Base-by-base conservation (phyloP, 306 rosid genomes). In the Rosa rugosa region DNA sequence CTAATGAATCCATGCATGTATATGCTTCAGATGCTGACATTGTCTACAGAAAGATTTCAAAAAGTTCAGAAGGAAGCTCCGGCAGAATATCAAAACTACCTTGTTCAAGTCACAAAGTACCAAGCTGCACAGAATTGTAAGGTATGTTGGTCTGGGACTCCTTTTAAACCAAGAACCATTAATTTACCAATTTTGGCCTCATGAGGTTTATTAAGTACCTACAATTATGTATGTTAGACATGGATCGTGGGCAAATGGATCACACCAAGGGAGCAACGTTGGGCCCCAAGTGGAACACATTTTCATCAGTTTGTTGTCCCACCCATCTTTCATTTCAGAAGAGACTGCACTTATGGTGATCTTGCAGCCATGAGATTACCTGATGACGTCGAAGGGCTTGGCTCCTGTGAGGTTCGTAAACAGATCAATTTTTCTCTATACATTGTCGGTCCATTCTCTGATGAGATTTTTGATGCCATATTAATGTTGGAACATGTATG, bases 211-310 rank as follows among this genome's bases (percentile, higher is more conserved):
- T 73, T 46, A 20, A 42, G 12, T 76, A 40, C 50, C 71, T 40
- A 16, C 11, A 2, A 42, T 40, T 45, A 13, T 45, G 38, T 9
- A 57, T 71, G 69, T 2, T 80, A 95, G 99, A 85, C 96, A 1
- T 96, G 99, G 99, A 96, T 96, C 38, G 97, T 96, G 53, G 99
- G 99, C 5, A 96, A 96, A 75, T 96, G 99, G 99, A 96, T 91
- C 65, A 91, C 97, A 14, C 94, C 92, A 63, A 91, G 91, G 56
- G 90, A 96, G 73, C 99, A 96, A 79, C 84, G 77, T 41, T 96
- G 97, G 97, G 99, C 99, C 0, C 99, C 99, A 41, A 60, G 81
- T n/a, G 96, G 98, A 20, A 77, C 98, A 44, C 99, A 91, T 80
- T 96, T 96, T 49, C 99, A 96, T 86, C 97, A 96, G 83, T 96